These are phyloP conservation scores for Dendrocalamus sinicus DNA, from an alignment of 176 grass and related monocot species.

Conservation along the genomic window DNA sequence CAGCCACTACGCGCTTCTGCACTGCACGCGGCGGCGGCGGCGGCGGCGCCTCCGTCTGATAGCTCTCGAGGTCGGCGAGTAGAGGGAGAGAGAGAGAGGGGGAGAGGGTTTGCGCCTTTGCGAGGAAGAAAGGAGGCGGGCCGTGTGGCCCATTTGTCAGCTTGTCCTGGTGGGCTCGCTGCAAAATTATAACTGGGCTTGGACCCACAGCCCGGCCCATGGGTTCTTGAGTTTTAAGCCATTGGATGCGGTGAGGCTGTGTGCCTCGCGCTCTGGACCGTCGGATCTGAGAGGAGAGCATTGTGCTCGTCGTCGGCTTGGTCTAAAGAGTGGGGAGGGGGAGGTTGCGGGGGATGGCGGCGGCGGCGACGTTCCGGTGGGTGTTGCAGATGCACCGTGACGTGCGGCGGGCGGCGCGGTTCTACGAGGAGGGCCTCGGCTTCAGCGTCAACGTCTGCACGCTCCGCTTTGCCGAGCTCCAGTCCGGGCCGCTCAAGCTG, in stretches of 20 bases:
- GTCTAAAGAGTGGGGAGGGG: background rate
- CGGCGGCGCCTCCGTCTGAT: conserved; percentile 17
- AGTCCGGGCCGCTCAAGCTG: conserved; percentile 86
- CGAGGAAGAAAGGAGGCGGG: background rate
- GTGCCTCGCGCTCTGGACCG: background rate
- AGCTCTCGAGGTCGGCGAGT: conserved; percentile 8
- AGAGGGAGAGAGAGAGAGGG: background rate
- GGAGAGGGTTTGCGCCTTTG: background rate
- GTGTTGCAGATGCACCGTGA: conserved; percentile 83
- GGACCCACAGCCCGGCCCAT: background rate
- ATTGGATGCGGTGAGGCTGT: background rate
- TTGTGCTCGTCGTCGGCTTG: background rate
- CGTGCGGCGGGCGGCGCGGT: conserved; percentile 73
- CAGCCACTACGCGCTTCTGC: background rate
- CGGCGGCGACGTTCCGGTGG: conserved; percentile 62
- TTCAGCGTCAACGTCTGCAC: conserved; percentile 81
- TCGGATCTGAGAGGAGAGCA: background rate
- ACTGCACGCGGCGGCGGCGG: background rate
- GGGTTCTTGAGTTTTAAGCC: background rate
- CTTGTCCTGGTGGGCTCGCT: background rate
- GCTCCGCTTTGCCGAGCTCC: conserved; percentile 90
- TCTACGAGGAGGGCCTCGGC: conserved; percentile 78
- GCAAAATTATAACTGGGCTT: background rate
- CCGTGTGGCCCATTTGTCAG: background rate
- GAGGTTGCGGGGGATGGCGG: conserved; percentile 37